phyloP scores from a whole-genome alignment of 148 eudicot species.

The Persicaria maculosa region DNA sequence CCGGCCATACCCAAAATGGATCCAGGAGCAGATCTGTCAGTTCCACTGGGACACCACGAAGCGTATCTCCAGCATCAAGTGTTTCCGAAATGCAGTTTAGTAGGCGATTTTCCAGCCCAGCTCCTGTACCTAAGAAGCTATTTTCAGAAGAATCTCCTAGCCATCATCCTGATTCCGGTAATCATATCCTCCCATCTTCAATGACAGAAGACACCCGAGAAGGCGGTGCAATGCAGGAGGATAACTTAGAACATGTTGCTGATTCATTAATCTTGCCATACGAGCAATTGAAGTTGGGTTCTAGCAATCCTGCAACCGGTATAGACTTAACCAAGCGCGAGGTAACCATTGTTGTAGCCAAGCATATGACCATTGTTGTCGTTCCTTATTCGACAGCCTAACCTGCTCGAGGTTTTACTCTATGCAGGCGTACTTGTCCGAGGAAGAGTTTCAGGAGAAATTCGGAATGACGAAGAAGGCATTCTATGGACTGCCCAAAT shows the following conservation, averaged over 20 bases:
- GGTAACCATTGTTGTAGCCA: slow-evolving; percentile 18
- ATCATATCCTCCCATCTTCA: not conserved
- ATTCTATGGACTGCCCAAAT: slow-evolving; percentile 33
- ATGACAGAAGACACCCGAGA: slow-evolving; percentile 6
- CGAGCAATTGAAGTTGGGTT: slow-evolving; percentile 29
- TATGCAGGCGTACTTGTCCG: slow-evolving; percentile 31
- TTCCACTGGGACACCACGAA: slow-evolving; percentile 25
- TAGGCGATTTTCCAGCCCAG: slow-evolving; percentile 30
- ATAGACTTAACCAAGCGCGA: slow-evolving; percentile 43
- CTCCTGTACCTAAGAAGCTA: slow-evolving; percentile 20
- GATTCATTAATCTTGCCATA: slow-evolving; percentile 27
- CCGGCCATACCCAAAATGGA: slow-evolving; percentile 21
- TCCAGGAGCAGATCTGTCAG: slow-evolving; percentile 25
- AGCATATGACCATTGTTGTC: not conserved
- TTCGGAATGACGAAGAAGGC: slow-evolving; percentile 29
- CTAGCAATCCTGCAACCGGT: slow-evolving; percentile 28
- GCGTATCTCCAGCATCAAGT: slow-evolving; percentile 27
- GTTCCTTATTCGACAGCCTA: not conserved
- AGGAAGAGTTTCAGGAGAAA: slow-evolving; percentile 30
- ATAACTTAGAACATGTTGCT: not conserved
- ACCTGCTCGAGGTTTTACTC: not conserved
- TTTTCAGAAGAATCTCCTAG: slow-evolving; percentile 22
- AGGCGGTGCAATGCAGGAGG: not conserved
- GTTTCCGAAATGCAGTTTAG: slow-evolving; percentile 13
- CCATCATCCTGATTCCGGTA: slow-evolving; percentile 20